Base-by-base conservation (phyloP, 2,329 filamentous ascomycete genomes). In the Arthrinium phaeospermum region DNA sequence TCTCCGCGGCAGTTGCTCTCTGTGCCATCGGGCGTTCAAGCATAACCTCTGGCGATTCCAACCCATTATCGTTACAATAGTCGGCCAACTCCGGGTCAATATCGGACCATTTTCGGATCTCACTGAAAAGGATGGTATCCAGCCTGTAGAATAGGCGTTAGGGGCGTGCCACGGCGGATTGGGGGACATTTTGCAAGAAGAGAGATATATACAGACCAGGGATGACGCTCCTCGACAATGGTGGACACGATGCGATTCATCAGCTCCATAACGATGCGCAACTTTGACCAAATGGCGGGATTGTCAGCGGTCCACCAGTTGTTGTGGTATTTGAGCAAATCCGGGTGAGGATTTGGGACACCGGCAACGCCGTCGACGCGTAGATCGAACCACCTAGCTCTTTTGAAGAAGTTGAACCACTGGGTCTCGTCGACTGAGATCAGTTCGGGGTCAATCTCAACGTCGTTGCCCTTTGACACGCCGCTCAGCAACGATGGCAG, bases 301-400 rank as follows among this genome's bases (percentile, higher is more conserved):
- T 73, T 73, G 49, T 73, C 72, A 14, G 72, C 72, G 1, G 72
- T 72, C 72, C 70, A 70, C 72, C 72, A 72, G 14, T 64, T 13
- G 27, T 69, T 44, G 46, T 45, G 10, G 45, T 61, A 10, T 5
- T 19, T 70, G 72, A n/a, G 53, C 34, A 22, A 2, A 14, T 64
- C 34, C 13, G 67, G 45, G 22, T 67, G 44, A 51, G 70, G 72
- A 22, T 67, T 24, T 7, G 34, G n/a, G 47, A 73, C 70, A 41
- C 22, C 7, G 13, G 41, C 13, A 13, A 47, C 13, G 46, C 46
- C 70, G 53, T 70, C 37, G 3, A 30, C 51, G 41, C 45, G 51
- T 27, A 70, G 34, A 67, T 73, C 72, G 41, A 72, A 64, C 72
- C 72, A 73, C 19, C 61, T 70, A 30, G 30, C 7, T 4, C 24